Evolutionary conservation across 345 rosid genomes (phyloP).

Genomic region (Tarenaya hassleriana): DNA sequence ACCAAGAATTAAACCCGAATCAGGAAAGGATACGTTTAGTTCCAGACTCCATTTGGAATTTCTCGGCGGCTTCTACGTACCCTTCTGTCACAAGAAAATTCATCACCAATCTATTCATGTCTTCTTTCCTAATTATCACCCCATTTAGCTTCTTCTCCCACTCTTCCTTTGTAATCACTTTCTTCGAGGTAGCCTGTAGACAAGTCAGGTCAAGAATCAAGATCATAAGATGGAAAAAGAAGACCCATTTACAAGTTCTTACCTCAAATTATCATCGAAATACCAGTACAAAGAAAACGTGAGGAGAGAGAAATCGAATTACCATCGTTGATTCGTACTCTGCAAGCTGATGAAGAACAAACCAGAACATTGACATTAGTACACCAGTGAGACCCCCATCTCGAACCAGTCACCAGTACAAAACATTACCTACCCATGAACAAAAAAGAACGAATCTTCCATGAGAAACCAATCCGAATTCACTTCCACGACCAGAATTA

Average conservation of each 20-base stretch:
- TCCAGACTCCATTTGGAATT: constrained; percentile 86
- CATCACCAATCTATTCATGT: constrained; percentile 95
- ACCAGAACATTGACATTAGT: constrained; percentile 59
- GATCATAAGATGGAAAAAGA: neutral
- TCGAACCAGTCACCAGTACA: constrained; percentile 17
- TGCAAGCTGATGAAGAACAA: constrained; percentile 48
- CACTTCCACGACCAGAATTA: constrained; percentile 1
- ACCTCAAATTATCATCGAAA: neutral
- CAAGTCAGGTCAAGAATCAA: constrained; percentile 3
- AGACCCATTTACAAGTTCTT: too few species aligned
- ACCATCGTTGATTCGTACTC: constrained; percentile 61
- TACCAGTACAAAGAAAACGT: neutral
- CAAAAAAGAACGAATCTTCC: neutral
- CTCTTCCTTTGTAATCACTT: constrained; percentile 68
- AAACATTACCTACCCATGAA: constrained; percentile 16
- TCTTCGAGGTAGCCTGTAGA: constrained; percentile 55
- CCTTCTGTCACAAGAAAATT: constrained; percentile 97
- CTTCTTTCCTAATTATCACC: constrained; percentile 84
- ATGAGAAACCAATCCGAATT: neutral
- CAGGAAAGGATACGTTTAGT: constrained; percentile 72
- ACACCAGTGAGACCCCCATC: constrained; percentile 22
- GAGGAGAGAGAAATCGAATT: constrained; percentile 9
- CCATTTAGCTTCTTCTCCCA: constrained; percentile 95
- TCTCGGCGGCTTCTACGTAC: constrained; percentile 89
- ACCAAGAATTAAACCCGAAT: neutral